Conservation (phyloP, 2,329 filamentous ascomycete species). For the Cladosporium halotolerans region DNA sequence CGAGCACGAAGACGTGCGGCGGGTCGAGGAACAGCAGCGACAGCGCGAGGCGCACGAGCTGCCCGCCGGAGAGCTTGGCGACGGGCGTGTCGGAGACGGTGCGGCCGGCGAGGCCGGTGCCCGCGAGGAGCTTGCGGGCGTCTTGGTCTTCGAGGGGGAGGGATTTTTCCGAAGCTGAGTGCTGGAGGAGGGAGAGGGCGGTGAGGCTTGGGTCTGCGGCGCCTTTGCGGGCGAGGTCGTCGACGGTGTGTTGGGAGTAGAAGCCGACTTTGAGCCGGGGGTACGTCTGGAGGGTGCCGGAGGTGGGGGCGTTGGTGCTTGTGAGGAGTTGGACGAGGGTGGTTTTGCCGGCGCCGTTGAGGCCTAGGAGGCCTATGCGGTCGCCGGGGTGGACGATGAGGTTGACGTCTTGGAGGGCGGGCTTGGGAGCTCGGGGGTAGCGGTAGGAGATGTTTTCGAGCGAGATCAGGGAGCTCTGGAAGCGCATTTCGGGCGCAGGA, state of each 20-base stretch:
- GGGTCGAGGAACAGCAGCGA: constrained; percentile 61
- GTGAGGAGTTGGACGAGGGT: constrained; percentile 68
- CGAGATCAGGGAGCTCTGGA: constrained; percentile 67
- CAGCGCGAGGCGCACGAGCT: constrained; percentile 60
- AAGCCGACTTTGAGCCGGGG: constrained; percentile 65
- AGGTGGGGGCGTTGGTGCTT: constrained; percentile 51
- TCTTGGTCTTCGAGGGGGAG: constrained; percentile 53
- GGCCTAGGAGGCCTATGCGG: constrained; percentile 66
- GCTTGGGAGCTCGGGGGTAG: constrained; percentile 44
- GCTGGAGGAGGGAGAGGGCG: constrained; percentile 52
- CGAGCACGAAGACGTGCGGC: constrained; percentile 68
- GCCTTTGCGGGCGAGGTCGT: constrained; percentile 49
- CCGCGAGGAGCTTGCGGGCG: constrained; percentile 58
- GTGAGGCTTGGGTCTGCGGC: constrained; percentile 45
- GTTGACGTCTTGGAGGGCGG: constrained; percentile 56
- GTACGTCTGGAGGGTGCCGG: constrained; percentile 59
- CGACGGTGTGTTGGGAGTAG: constrained; percentile 75
- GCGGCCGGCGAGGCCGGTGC: constrained; percentile 64
- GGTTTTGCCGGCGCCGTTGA: constrained; percentile 79
- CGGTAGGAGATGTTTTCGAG: constrained; percentile 63
- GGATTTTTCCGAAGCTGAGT: background rate
- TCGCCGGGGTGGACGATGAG: constrained; percentile 68
- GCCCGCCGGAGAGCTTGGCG: constrained; percentile 69
- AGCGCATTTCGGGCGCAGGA: constrained; percentile 50
- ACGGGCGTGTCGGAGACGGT: constrained; percentile 68